Percentiles rank a stretch among this genome's conserved stretches.
phyloP scores from a whole-genome alignment of 2,329 filamentous ascomycete genomes.

The Colletotrichum eleusines region DNA sequence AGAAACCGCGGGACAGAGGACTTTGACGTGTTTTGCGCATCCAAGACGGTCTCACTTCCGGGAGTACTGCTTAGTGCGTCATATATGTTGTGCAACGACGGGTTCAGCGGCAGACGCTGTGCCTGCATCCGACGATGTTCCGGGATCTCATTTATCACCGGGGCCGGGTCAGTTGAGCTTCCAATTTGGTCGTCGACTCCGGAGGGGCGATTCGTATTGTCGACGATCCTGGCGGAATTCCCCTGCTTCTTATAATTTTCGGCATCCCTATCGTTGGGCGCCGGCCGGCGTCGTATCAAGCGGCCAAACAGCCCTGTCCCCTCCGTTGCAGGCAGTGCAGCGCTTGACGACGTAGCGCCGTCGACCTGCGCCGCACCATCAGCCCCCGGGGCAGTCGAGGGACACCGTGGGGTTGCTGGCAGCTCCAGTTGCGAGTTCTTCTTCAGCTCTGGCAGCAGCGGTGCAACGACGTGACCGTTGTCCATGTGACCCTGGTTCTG shows the following conservation, averaged over 20 bases:
- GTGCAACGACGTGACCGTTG: conserved; percentile 29
- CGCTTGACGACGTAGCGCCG: conserved; percentile 10
- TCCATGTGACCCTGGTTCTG: conserved; percentile 32
- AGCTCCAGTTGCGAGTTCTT: conserved; percentile 30
- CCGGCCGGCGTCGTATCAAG: conserved; percentile 33
- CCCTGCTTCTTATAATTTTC: conserved; percentile 25
- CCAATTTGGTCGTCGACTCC: background rate
- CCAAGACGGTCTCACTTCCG: conserved; percentile 14
- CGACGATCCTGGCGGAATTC: conserved; percentile 5
- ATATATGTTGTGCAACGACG: conserved; percentile 17
- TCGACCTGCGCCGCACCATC: background rate
- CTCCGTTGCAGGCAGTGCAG: conserved; percentile 28
- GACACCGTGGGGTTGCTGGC: background rate
- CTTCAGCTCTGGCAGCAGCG: conserved; percentile 35
- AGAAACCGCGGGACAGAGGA: conserved; percentile 30
- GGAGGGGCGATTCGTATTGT: conserved; percentile 8
- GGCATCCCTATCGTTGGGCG: conserved; percentile 22
- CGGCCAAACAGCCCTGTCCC: conserved; percentile 31
- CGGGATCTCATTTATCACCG: background rate
- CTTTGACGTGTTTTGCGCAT: conserved; percentile 3
- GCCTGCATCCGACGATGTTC: conserved; percentile 9
- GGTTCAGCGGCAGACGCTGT: conserved; percentile 10
- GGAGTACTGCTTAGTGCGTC: background rate
- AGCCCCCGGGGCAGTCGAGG: conserved; percentile 13
- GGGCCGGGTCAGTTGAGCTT: background rate